These are phyloP conservation scores for Colletotrichum sp. DNA, from an alignment of 2,329 filamentous ascomycete genomes.

Conservation along the genomic window DNA sequence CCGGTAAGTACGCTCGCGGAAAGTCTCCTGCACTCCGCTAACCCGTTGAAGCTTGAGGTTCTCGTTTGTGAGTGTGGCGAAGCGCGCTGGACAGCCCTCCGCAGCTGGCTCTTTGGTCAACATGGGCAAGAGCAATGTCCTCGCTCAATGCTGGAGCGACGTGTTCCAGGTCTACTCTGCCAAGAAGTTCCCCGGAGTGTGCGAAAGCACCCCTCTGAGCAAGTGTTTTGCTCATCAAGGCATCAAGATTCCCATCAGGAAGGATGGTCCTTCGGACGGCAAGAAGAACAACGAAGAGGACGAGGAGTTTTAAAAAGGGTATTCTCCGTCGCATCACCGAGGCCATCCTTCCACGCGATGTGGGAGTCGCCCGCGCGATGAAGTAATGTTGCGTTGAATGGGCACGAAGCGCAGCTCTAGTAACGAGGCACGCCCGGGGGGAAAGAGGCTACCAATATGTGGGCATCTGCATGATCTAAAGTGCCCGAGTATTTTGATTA, in stretches of 20 bases:
- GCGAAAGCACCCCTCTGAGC: constrained; percentile 89
- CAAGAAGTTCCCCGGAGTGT: constrained; percentile 98
- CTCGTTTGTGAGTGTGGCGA: constrained; percentile 80
- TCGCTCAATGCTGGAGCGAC: constrained; percentile 86
- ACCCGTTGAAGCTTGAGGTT: constrained; percentile 58
- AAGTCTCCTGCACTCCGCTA: background rate
- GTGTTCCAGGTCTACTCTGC: constrained; percentile 93
- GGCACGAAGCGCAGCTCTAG: background rate
- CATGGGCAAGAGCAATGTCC: constrained; percentile 77
- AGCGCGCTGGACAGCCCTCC: constrained; percentile 32
- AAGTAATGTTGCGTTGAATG: background rate
- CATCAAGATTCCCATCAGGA: constrained; percentile 95
- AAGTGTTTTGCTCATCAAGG: constrained; percentile 93
- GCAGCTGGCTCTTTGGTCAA: constrained; percentile 62
- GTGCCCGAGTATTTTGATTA: background rate
- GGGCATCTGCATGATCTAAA: background rate
- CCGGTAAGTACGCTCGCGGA: constrained; percentile 62
- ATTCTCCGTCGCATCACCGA: background rate
- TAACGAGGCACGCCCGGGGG: background rate
- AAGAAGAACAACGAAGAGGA: constrained; percentile 59
- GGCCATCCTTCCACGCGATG: background rate
- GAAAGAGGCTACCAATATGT: background rate
- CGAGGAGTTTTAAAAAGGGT: constrained; percentile 34
- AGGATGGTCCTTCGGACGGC: constrained; percentile 65
- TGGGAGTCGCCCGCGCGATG: background rate